Conservation (phyloP, 2,329 filamentous ascomycete genomes). For the Xenoacremonium recifei region DNA sequence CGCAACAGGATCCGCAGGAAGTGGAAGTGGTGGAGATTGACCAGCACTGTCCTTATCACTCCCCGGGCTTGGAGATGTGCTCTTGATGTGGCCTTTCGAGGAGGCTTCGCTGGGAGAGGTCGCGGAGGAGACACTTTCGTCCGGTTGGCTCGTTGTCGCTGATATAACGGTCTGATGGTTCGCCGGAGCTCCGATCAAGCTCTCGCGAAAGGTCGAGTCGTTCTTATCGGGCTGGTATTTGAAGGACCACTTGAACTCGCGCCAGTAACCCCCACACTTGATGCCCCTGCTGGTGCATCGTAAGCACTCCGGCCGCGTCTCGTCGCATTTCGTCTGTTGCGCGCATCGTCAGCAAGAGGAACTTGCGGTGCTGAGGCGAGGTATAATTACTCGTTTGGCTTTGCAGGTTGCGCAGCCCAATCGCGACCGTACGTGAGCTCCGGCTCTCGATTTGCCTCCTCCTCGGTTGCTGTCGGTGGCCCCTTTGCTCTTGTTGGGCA, state of each 20-base stretch:
- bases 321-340: slow-evolving; percentile 25
- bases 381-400: slow-evolving; percentile 12
- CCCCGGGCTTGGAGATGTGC: not conserved
- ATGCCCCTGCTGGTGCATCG: slow-evolving; percentile 20
- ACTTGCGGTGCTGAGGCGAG: not conserved
- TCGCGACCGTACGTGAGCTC: slow-evolving; percentile 2
- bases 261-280: slow-evolving; percentile 20
- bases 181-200: no score
- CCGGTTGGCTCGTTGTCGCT: not conserved
- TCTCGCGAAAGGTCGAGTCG: slow-evolving; percentile 9
- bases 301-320: slow-evolving; percentile 19
- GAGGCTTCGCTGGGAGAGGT: not conserved
- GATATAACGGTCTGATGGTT: no score
- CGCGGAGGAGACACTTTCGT: not conserved
- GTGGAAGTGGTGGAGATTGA: not conserved
- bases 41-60: not conserved
- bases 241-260: slow-evolving; percentile 36
- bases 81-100: not conserved
- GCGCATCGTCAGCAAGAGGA: not conserved
- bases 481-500: not conserved
- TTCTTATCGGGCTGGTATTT: slow-evolving; percentile 35
- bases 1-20: not conserved
- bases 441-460: not conserved
- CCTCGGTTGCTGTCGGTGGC: not conserved
- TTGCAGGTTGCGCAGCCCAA: slow-evolving; percentile 16